Conservation (phyloP, 2,329 filamentous ascomycete species). For the Apiospora hydei region DNA sequence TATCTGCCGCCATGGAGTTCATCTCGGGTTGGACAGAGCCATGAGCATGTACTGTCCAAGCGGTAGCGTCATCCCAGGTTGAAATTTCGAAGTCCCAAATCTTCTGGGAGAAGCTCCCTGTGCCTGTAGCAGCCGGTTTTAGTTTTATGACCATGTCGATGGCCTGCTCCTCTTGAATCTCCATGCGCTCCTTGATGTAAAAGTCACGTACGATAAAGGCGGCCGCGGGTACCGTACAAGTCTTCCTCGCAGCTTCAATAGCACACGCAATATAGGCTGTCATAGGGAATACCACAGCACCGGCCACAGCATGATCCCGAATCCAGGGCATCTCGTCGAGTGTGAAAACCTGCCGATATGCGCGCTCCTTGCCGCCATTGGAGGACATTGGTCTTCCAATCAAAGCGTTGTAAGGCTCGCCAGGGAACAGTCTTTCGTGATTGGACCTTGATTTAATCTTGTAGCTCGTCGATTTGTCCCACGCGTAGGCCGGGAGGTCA, state of each 20-base stretch:
- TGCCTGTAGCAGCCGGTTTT: conserved; percentile 31
- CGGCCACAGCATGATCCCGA: conserved; percentile 50
- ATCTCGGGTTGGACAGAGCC: conserved; percentile 34
- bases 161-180: conserved; percentile 38
- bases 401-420: conserved; percentile 17
- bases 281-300: conserved; percentile 29
- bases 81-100: conserved; percentile 10
- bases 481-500: conserved; percentile 31
- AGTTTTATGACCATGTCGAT: conserved; percentile 39
- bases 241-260: conserved; percentile 28
- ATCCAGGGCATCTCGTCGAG: conserved; percentile 21
- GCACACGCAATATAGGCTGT: conserved; percentile 30
- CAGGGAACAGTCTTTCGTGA: conserved; percentile 21
- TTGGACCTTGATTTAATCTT: conserved; percentile 24
- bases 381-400: neutral
- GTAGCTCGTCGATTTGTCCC: conserved; percentile 27
- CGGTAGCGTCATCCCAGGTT: conserved; percentile 33
- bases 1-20: conserved; percentile 31
- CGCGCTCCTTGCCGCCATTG: conserved; percentile 15
- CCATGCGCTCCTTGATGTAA: conserved; percentile 33
- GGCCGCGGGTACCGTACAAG: neutral
- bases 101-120: conserved; percentile 32
- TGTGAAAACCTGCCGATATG: conserved; percentile 11
- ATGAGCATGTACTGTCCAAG: conserved; percentile 36
- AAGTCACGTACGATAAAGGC: conserved; percentile 29